A percentile compares a stretch with the other conserved stretches of the same genome.
Evolutionary conservation across 1,284 basidiomycete species (phyloP).

Genomic region (Vanrija sp.): DNA sequence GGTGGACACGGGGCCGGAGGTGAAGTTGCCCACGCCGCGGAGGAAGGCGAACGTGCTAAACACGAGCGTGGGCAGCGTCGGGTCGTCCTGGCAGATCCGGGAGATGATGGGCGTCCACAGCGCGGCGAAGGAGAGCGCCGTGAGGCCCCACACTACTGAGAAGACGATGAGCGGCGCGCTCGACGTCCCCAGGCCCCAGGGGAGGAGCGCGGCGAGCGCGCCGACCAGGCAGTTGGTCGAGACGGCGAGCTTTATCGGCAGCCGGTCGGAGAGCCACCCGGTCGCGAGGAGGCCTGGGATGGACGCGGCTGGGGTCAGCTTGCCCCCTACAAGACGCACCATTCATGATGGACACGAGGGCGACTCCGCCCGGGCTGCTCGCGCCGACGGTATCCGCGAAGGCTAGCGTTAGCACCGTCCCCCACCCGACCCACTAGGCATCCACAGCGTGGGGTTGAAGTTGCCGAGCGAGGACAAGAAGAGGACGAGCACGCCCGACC

Average conservation of each 20-base stretch:
- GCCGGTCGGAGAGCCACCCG: conserved; percentile 41
- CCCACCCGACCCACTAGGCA: conserved; percentile 4
- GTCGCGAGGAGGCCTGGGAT: conserved; percentile 38
- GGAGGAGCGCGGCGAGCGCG: conserved; percentile 36
- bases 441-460: conserved; percentile 43
- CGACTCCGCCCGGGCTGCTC: conserved; percentile 33
- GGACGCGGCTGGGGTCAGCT: conserved; percentile 30
- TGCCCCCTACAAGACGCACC: conserved; percentile 30
- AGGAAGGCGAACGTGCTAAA: conserved; percentile 40
- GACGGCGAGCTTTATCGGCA: conserved; percentile 30
- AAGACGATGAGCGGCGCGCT: conserved; percentile 28
- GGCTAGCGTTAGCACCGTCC: conserved; percentile 13
- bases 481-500: conserved; percentile 30
- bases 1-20: conserved; percentile 38
- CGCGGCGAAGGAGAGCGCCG: conserved; percentile 29
- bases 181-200: conserved; percentile 46
- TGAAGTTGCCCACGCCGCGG: conserved; percentile 44
- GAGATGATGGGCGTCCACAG: conserved; percentile 36
- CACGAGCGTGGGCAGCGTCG: conserved; percentile 27
- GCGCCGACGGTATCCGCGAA: conserved; percentile 38
- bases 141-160: conserved; percentile 28
- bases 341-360: conserved; percentile 46
- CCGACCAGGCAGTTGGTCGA: conserved; percentile 32
- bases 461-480: conserved; percentile 39
- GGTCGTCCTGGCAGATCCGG: conserved; percentile 31